Percentiles rank a stretch among this genome's conserved stretches.
These are phyloP conservation scores for Malus asiatica DNA, from an alignment of 306 rosid species.

Conservation along the genomic window DNA sequence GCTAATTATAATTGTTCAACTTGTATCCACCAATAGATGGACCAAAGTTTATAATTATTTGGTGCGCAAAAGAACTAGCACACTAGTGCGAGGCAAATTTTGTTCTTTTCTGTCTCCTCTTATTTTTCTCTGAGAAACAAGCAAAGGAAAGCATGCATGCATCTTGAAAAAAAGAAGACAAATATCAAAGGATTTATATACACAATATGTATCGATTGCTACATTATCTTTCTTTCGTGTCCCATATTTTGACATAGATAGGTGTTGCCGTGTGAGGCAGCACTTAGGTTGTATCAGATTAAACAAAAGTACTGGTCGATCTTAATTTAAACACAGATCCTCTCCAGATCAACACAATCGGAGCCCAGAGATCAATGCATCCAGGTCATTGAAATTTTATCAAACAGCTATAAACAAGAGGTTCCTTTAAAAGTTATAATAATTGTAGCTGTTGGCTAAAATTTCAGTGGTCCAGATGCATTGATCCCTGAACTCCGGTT, in stretches of 20 bases:
- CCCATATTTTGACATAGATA: slow-evolving; percentile 30
- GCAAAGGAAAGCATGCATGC: background rate
- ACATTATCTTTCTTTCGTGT: slow-evolving; percentile 1
- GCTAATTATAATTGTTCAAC: background rate
- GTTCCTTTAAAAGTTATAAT: too few relatives aligned
- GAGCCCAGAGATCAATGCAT: too few relatives aligned
- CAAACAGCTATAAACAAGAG: too few relatives aligned
- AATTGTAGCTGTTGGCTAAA: too few relatives aligned
- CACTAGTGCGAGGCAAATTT: background rate
- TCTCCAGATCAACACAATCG: too few relatives aligned
- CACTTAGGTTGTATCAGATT: slow-evolving; percentile 1
- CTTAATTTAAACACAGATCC: background rate
- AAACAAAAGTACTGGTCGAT: background rate
- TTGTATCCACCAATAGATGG: background rate
- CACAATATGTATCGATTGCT: too few relatives aligned
- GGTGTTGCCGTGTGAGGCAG: slow-evolving; percentile 38
- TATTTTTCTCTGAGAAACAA: background rate
- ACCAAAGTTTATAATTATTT: background rate
- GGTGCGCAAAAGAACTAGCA: background rate
- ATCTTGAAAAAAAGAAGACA: background rate
- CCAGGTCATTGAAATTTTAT: too few relatives aligned
- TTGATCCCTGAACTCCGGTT: too few relatives aligned
- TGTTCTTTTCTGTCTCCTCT: background rate
- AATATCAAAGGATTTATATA: background rate
- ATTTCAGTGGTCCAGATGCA: too few relatives aligned